phyloP scores from a whole-genome alignment of 208 protist genomes.

The Strigomonas culicis region DNA sequence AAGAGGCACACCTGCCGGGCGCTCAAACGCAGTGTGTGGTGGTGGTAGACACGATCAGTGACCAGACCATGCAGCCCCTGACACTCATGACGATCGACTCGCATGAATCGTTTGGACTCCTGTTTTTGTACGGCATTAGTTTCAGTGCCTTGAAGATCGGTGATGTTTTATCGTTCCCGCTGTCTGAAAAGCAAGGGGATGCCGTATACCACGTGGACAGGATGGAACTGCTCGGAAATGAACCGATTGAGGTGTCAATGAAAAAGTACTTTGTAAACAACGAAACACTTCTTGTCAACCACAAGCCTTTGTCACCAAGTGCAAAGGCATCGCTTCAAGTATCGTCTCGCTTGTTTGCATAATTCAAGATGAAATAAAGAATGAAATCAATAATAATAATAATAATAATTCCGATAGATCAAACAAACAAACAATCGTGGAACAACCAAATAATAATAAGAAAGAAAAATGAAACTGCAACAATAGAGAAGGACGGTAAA shows the following conservation, averaged over 20 bases:
- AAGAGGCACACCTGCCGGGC: not conserved
- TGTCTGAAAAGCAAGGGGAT: constrained; percentile 1
- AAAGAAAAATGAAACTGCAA: too few relatives aligned
- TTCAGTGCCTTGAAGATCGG: constrained; percentile 51
- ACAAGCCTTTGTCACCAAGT: constrained; percentile 33
- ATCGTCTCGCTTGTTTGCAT: constrained; percentile 76
- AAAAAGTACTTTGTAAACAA: constrained; percentile 44
- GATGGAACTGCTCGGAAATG: constrained; percentile 24
- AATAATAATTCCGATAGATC: not conserved
- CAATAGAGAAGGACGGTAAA: too few relatives aligned
- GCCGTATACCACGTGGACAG: constrained; percentile 24
- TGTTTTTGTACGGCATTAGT: constrained; percentile 62
- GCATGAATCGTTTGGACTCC: constrained; percentile 33
- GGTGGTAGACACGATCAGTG: constrained; percentile 65
- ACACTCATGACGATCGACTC: constrained; percentile 45
- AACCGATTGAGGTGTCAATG: constrained; percentile 25
- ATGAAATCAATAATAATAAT: not conserved
- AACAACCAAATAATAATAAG: too few relatives aligned
- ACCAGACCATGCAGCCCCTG: constrained; percentile 63
- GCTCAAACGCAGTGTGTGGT: constrained; percentile 17
- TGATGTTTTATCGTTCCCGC: constrained; percentile 43
- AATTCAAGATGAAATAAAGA: constrained; percentile 11
- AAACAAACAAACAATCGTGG: too few relatives aligned
- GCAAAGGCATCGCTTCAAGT: constrained; percentile 52
- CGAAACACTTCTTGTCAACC: constrained; percentile 55